These are phyloP conservation scores for Colletotrichum sp. DNA, from an alignment of 2,329 filamentous ascomycete genomes.

Conservation along the genomic window DNA sequence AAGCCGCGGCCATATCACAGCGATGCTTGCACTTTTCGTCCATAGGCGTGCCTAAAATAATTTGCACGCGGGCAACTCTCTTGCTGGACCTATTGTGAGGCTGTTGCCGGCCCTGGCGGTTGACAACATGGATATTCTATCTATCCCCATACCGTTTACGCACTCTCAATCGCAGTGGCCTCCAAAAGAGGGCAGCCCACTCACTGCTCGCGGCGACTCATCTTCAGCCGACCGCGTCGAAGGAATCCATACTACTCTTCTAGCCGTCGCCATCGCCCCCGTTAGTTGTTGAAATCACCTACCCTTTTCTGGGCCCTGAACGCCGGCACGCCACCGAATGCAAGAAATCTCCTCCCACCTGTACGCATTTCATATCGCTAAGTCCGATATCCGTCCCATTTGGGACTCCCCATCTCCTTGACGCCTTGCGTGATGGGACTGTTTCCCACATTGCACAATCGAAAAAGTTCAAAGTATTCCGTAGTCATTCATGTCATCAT, in stretches of 20 bases:
- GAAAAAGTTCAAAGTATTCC: background rate
- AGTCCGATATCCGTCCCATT: background rate
- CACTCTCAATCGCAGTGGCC: background rate
- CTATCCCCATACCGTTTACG: background rate
- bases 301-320: conserved; percentile 5
- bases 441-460: conserved; percentile 7
- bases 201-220: background rate
- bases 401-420: conserved; percentile 2
- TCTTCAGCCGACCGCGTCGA: background rate
- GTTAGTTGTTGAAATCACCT: background rate
- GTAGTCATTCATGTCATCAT: conserved; percentile 18
- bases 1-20: background rate
- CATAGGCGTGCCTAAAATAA: background rate
- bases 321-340: conserved; percentile 13
- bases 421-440: conserved; percentile 11
- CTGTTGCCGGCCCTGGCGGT: background rate
- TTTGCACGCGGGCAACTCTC: background rate
- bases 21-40: background rate
- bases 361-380: background rate
- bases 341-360: conserved; percentile 9
- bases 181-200: background rate
- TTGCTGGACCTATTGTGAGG: background rate
- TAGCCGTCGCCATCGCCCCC: background rate
- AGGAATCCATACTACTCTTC: background rate
- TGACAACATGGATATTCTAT: background rate